Evolutionary conservation across 2,329 filamentous ascomycete species (phyloP), one percentile per base, ranked within the genome.

Genomic region (Fusarium circinatum): DNA sequence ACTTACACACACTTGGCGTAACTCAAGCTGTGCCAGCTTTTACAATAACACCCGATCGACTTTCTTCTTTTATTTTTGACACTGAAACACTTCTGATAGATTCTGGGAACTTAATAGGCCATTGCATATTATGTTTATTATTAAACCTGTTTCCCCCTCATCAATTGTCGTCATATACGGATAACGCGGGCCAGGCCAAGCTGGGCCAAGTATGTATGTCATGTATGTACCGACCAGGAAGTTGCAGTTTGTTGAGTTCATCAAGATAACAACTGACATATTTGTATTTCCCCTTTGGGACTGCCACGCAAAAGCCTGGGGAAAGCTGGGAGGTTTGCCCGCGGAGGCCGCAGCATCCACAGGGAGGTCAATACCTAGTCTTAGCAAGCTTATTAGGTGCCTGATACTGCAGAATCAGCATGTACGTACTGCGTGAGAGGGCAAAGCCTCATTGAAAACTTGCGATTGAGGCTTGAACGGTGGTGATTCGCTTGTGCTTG

Each of bases 161-260:
- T 54, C 42, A 57, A 57, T 57, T 30, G 62, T 74, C 71, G 51
- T 68, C 56, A 66, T 71, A 66, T 71, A 44, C 60, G 65, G 70
- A 65, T 66, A 65, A 48, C 42, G 62, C 62, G 70, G 54, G 44
- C 36, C 47, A 47, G 34, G 41, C 48, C 64, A 68, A 68, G 64
- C 42, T 69, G 65, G 41, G 47, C 39, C 62, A 65, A 65, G 38
- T 22, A 47, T 49, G 41, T 48, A 30, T 39, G 44, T 48, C 47
- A 61, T 65, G 56, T 56, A 61, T 62, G 56, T 59, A 49, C 51
- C 39, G 60, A 65, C 63, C 51, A 62, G 71, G 52, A 68, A 36
- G 49, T 49, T 68, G 71, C 68, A 73, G 72, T 75, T 75, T 75
- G 72, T 75, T 75, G 72, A 73, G 72, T 55, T 65, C 41, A 49